Evolutionary conservation across 2,329 filamentous ascomycete species (phyloP).

Genomic region (Aspergillus novoparasiticus): DNA sequence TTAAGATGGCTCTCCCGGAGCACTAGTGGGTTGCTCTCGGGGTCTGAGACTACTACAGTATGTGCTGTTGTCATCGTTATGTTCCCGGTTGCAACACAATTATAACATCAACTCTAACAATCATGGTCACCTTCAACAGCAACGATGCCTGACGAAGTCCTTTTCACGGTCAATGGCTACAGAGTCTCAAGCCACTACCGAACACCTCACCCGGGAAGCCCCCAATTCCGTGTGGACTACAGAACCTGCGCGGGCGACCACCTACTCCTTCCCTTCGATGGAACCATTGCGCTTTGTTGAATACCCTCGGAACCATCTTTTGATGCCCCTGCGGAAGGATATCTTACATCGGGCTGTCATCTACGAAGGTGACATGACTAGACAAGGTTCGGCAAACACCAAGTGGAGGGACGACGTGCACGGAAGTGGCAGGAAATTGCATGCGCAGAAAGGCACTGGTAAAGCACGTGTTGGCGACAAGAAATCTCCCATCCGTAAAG

Average conservation of each 20-base stretch:
- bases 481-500: conserved; percentile 78
- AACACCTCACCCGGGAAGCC: conserved; percentile 28
- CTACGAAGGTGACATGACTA: conserved; percentile 86
- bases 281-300: conserved; percentile 77
- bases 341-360: conserved; percentile 89
- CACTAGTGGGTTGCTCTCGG: conserved; percentile 36
- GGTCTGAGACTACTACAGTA: conserved; percentile 41
- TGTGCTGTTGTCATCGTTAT: conserved; percentile 15
- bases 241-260: conserved; percentile 74
- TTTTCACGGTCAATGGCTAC: conserved; percentile 54
- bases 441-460: conserved; percentile 85
- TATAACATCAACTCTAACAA: conserved; percentile 24
- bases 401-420: conserved; percentile 83
- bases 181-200: conserved; percentile 40
- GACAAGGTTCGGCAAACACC: conserved; percentile 80
- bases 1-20: conserved; percentile 43
- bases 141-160: conserved; percentile 42
- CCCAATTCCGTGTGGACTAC: conserved; percentile 41
- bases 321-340: conserved; percentile 84
- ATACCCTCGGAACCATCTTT: conserved; percentile 80
- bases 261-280: conserved; percentile 87
- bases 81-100: neutral
- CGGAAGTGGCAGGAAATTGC: conserved; percentile 79
- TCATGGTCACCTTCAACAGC: conserved; percentile 32
- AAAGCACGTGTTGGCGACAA: conserved; percentile 75